Evolutionary conservation across 192 early-diverging fungal species (phyloP).

Genomic region (Entomortierella parvispora): DNA sequence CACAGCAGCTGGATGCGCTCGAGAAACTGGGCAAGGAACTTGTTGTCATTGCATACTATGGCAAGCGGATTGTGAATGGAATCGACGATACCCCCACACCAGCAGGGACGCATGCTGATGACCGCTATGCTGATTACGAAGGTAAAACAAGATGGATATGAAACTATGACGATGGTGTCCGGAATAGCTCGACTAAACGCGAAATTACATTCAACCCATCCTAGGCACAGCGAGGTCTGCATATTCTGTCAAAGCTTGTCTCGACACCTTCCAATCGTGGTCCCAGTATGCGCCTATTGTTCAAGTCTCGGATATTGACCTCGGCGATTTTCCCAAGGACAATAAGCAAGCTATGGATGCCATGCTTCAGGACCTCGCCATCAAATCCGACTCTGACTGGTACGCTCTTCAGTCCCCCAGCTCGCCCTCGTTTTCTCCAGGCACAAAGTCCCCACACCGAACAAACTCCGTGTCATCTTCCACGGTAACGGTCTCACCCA

Average conservation of each 20-base stretch:
- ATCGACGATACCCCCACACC: conserved; percentile 44
- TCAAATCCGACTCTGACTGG: conserved; percentile 45
- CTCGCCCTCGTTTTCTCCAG: background rate
- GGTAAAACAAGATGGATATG: conserved; percentile 5
- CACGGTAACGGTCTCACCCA: conserved; percentile 10
- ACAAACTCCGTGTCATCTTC: conserved; percentile 14
- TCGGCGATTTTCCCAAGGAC: conserved; percentile 45
- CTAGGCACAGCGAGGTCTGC: conserved; percentile 41
- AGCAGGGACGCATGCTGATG: conserved; percentile 39
- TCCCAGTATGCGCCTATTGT: conserved; percentile 20
- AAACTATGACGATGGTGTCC: background rate
- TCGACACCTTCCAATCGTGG: conserved; percentile 43
- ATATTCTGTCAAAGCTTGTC: conserved; percentile 41
- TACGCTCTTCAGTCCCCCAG: conserved; percentile 25
- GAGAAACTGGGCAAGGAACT: conserved; percentile 50
- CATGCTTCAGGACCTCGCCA: conserved; percentile 32
- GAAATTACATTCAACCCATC: too few relatives aligned
- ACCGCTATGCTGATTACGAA: conserved; percentile 29
- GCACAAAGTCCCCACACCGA: background rate
- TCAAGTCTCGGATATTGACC: conserved; percentile 22
- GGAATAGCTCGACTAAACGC: too few relatives aligned
- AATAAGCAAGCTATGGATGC: conserved; percentile 49
- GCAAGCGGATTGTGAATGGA: conserved; percentile 21
- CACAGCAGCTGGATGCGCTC: conserved; percentile 37
- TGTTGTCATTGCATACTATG: conserved; percentile 41